Base-by-base conservation (phyloP, 352 stramenopile genomes). In the Halophytophthora polymorphica region DNA sequence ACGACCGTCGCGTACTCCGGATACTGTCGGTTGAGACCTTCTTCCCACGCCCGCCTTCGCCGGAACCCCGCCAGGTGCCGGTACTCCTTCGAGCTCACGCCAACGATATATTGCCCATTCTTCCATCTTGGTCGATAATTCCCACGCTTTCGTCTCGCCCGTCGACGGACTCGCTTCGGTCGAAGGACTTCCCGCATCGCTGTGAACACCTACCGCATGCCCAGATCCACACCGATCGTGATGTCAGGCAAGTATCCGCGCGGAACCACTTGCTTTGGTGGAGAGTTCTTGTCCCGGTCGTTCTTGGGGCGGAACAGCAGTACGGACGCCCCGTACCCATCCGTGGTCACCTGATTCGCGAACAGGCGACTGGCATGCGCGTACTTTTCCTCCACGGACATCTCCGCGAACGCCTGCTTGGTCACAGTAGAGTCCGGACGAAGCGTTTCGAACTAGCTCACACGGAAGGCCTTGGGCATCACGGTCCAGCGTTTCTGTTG, bases 291-390 rank as follows among this genome's bases (percentile, higher is more conserved):
- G 5, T 53, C 46, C 1, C 33, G 6, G 15, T 29, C 44, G 15
- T 10, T 35, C 44, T 50, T 25, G 3, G 44, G 23, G 22, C 44
- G 44, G 18, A 41, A 50, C 28, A 41, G 36, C 44, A 50, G 18
- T 22, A 50, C 44, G 28, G n/a, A 35, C 25, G 44, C 44, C 15
- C 44, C 18, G 44, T 50, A 50, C 8, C 44, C 44, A 29, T 50
- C 44, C 3, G 28, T 50, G 7, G 25, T 50, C 13, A 50, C 31
- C 25, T 39, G 15, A 29, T 50, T 50, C 8, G 44, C 44, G 17
- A 50, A 50, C 28, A 50, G 25, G 18, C 40, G 44, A 40, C 44
- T 50, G 13, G 44, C 44, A n/a, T 50, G 29, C 10, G 12, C 44
- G 29, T 50, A 50, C 44, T 50, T 45, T n/a, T 45, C n/a, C 11